phyloP scores from a whole-genome alignment of 495 filamentous ascomycete species.

The Trichoderma reesei region DNA sequence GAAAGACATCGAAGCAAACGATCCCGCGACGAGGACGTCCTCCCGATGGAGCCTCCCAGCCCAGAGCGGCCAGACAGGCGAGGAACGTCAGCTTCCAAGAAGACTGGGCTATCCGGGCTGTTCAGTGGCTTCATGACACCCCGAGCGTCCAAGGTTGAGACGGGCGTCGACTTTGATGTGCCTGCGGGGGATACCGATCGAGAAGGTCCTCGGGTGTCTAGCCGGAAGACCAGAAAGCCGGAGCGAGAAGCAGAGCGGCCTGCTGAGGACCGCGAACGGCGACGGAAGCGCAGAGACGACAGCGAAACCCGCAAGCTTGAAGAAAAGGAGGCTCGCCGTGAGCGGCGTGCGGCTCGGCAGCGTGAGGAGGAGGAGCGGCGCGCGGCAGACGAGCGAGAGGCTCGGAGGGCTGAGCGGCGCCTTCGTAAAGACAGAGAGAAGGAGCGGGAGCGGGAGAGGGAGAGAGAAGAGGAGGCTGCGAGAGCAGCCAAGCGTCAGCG shows the following conservation, averaged over 20 bases:
- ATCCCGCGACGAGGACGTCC: conserved; percentile 36
- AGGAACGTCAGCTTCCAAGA: conserved; percentile 32
- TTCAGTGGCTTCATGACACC: conserved; percentile 33
- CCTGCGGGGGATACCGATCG: conserved; percentile 38
- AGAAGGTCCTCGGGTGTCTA: conserved; percentile 44
- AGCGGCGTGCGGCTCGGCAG: conserved; percentile 36
- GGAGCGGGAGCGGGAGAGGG: conserved; percentile 34
- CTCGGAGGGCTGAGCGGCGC: conserved; percentile 33
- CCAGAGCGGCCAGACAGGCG: conserved; percentile 29
- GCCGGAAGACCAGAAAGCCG: conserved; percentile 32
- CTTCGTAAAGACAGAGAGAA: conserved; percentile 25
- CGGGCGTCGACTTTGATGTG: conserved; percentile 16
- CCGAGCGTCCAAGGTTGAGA: conserved; percentile 16
- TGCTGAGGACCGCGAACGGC: conserved; percentile 35
- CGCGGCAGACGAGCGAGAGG: conserved; percentile 31
- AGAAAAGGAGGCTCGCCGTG: conserved; percentile 43
- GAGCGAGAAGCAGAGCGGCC: conserved; percentile 38
- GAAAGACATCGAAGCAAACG: conserved; percentile 18
- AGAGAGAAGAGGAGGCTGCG: conserved; percentile 24
- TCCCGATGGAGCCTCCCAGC: conserved; percentile 27
- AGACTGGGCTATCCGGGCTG: conserved; percentile 28
- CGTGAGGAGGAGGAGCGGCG: conserved; percentile 34
- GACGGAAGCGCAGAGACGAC: conserved; percentile 33
- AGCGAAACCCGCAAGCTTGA: conserved; percentile 37
- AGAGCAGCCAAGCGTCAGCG: conserved; percentile 33